phyloP scores from a whole-genome alignment of 805 yeast genomes.

The Cyberlindnera galapagoensis region DNA sequence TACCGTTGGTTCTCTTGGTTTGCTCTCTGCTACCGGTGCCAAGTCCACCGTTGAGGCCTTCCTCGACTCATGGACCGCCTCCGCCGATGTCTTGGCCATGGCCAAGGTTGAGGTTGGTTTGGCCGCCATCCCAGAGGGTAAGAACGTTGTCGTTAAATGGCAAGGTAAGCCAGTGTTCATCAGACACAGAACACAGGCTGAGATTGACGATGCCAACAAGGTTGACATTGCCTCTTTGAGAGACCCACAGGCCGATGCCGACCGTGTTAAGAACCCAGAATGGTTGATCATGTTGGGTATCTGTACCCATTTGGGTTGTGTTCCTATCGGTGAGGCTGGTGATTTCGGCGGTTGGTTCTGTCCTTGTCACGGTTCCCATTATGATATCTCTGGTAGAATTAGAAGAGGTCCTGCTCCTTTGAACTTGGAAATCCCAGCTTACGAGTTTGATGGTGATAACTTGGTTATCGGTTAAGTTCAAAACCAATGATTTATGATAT shows the following conservation, averaged over 20 bases:
- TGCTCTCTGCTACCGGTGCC: constrained; percentile 89
- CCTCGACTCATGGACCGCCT: constrained; percentile 90
- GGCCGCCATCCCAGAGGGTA: constrained; percentile 91
- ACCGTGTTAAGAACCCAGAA: constrained; percentile 94
- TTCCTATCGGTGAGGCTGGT: constrained; percentile 99
- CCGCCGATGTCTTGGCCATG: constrained; percentile 98
- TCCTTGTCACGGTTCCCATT: constrained; percentile 99
- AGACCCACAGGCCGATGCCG: constrained; percentile 91
- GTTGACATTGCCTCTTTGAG: constrained; percentile 75
- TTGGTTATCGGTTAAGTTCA: constrained; percentile 75
- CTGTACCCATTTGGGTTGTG: constrained; percentile 99
- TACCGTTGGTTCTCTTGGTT: constrained; percentile 95
- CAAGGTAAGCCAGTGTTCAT: constrained; percentile 99
- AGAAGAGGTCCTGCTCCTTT: constrained; percentile 99
- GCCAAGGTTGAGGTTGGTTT: constrained; percentile 98
- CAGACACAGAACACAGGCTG: constrained; percentile 94
- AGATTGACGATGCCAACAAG: constrained; percentile 88
- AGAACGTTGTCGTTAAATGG: constrained; percentile 98
- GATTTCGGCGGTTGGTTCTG: constrained; percentile 99
- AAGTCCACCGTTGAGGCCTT: constrained; percentile 93
- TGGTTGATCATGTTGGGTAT: constrained; percentile 99
- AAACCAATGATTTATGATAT: not conserved
- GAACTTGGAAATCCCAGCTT: constrained; percentile 93
- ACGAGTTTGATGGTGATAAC: constrained; percentile 80
- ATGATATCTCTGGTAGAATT: constrained; percentile 99